Evolutionary conservation across 2,329 filamentous ascomycete species (phyloP), one percentile per base, ranked within the genome.

Genomic region (Alternaria brassicae): DNA sequence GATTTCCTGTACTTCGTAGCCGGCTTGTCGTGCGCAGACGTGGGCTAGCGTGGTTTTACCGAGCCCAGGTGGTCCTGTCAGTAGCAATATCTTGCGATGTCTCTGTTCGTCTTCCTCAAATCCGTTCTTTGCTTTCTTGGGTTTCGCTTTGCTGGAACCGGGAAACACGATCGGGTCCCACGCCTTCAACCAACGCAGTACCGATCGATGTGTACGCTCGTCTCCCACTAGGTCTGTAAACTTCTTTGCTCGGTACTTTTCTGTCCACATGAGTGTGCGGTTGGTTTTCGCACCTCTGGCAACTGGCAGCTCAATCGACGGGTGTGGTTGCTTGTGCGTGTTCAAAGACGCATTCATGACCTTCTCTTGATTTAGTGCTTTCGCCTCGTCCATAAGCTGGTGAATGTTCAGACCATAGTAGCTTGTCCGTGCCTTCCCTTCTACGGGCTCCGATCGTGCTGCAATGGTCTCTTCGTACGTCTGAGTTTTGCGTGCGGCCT

Each of bases 11-110:
- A 96, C 91, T 72, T 98, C 95, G 71, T 99, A 99, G 0, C 95
- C 95, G 5, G 95, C 95, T 78, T 99, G 95, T 67, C 85, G 89
- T 0, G 96, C 96, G 75, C 95, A 98, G 0, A 99, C 95, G 78
- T 99, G 95, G 2, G 95, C 95, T 47, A 99, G 78, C 0, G 95
- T 99, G 0, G 95, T 99, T 81, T 99, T 99, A 27, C 95, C 95
- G 10, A 99, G 82, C 2, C 95, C 95, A 0, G 95, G 95, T 0
- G 95, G 93, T 0, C 95, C 96, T 1, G 94, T 93, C 15, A 99
- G 81, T 72, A 99, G 85, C 10, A 99, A 80, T 7, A 99, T 92
- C 76, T 97, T 98, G 61, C 90, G 86, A 73, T 96, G 92, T 28
- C 87, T 84, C 65, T 88, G 91, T 75, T 96, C 91, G 53, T 91